Base-by-base conservation (phyloP, 805 yeast genomes). In the Tetrapisispora nanseiensis region DNA sequence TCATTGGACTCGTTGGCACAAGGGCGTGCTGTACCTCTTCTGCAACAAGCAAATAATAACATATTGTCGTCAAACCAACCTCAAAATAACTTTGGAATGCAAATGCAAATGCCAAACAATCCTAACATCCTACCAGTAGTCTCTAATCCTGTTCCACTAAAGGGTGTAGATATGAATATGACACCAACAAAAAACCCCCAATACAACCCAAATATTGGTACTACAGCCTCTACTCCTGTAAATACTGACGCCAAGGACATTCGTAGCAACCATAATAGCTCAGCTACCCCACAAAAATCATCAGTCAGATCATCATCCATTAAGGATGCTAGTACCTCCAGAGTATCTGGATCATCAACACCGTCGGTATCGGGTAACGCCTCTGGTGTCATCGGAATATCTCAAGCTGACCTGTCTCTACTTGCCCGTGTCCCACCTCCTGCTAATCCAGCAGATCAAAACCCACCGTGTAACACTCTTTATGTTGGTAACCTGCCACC, bases 361-460 rank as follows among this genome's bases (percentile, higher is more conserved):
- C 37, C 37, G 7, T 33, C 37, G 13, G 16, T 21, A 3, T 6
- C 28, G 13, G 20, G 20, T 18, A 33, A 33, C 24, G 7, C 19
- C 11, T 13, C 37, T 15, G 37, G 37, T 12, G n/a, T 33, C 3
- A 28, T 33, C 6, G 37, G 37, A 22, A 33, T 61, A 19, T 64
- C 71, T 7, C 71, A 68, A 43, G 68, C 74, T 66, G 92, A 83
- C 57, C 68, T 83, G 47, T 80, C 87, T 0, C 66, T 83, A 36
- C 64, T 84, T 37, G 87, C 90, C 0, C 67, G 86, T 49, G 87
- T 84, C 23, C 94, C 92, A 12, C 87, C 90, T 4, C 95, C 94
- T 6, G 95, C 95, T 1, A 90, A 90, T 56, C 98, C 98, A 6
- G 97, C 98, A 2, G 98, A 92, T 64, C 98, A 92, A 65, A 92